These are phyloP conservation scores for Plenodomus lindquistii DNA, from an alignment of 2,329 filamentous ascomycete genomes.

Conservation along the genomic window DNA sequence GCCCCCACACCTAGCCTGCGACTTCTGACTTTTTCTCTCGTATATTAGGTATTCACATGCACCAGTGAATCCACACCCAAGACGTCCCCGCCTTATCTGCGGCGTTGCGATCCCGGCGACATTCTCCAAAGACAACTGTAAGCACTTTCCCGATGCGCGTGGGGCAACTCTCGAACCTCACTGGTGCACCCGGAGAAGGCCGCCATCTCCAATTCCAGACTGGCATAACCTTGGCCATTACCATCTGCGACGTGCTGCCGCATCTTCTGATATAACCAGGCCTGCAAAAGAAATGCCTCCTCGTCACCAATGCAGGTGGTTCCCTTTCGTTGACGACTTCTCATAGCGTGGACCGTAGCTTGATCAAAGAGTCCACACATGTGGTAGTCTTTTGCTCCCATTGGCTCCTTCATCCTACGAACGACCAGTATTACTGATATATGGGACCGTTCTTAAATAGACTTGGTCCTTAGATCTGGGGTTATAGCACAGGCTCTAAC, in stretches of 20 bases:
- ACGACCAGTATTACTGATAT: constrained; percentile 16
- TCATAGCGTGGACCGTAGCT: constrained; percentile 19
- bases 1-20: too few species aligned
- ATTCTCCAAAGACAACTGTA: background rate
- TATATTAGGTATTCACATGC: too few species aligned
- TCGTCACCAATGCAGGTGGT: constrained; percentile 25
- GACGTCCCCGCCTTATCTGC: constrained; percentile 1
- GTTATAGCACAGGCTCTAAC: constrained; percentile 18
- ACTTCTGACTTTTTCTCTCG: too few species aligned
- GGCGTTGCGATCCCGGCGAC: constrained; percentile 5
- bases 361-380: constrained; percentile 20
- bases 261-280: constrained; percentile 20
- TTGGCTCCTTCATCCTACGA: constrained; percentile 21
- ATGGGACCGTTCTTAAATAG: constrained; percentile 18
- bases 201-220: constrained; percentile 20
- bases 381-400: constrained; percentile 16
- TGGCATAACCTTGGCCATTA: constrained; percentile 6
- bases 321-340: constrained; percentile 7
- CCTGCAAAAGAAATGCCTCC: constrained; percentile 20
- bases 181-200: constrained; percentile 18
- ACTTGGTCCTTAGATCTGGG: constrained; percentile 20
- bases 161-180: constrained; percentile 8
- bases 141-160: constrained; percentile 3
- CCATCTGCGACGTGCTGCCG: constrained; percentile 14
- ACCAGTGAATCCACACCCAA: background rate